Evolutionary conservation across 441 rosid genomes (phyloP), one percentile per base, ranked within the genome.

Genomic region (Rhodomyrtus psidioides): DNA sequence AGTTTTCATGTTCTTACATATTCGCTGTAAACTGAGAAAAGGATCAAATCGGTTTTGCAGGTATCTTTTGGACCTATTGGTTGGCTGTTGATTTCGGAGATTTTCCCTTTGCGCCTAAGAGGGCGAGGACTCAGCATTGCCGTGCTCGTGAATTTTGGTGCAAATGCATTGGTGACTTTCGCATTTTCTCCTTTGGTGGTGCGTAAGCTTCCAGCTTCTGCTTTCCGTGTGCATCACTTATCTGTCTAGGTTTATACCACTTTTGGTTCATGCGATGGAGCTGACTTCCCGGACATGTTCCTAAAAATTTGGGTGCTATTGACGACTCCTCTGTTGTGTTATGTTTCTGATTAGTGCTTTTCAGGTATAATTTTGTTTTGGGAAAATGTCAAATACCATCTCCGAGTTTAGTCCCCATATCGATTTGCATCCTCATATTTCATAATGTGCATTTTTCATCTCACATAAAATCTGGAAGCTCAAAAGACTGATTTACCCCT

Each of bases 41-140:
- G 75, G 88, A 56, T 86, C 57, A 86, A 83, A 87, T 86, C 83
- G 81, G 42, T 88, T 86, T 88, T 91, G 94, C 95, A 98, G 99
- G 65, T 97, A 87, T 97, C 99, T 17, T 97, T 97, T 94, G 99
- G 99, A 53, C 99, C 99, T 51, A 95, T 97, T 84, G 95, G 99
- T 86, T 97, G 99, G 99, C 93, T 96, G 90, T 95, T 97, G 99
- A 95, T 97, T 86, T 96, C 99, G 0, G 99, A 97, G 94, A 49
- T 97, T 82, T 96, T 96, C 57, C 99, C 99, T 17, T 89, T 97
- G 57, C 94, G 95, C 57, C 85, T 94, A 86, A 93, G 99, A 91
- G 99, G 99, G 75, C 90, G 95, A 89, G 99, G 97, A 89, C 98
- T 95, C 83, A 86, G 99, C 86, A 53, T 97, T 82, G 99, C 99